Percentiles rank a stretch among this genome's conserved stretches.
Evolutionary conservation across 2,329 filamentous ascomycete genomes (phyloP).

Genomic region (Colletotrichum lindemuthianum): DNA sequence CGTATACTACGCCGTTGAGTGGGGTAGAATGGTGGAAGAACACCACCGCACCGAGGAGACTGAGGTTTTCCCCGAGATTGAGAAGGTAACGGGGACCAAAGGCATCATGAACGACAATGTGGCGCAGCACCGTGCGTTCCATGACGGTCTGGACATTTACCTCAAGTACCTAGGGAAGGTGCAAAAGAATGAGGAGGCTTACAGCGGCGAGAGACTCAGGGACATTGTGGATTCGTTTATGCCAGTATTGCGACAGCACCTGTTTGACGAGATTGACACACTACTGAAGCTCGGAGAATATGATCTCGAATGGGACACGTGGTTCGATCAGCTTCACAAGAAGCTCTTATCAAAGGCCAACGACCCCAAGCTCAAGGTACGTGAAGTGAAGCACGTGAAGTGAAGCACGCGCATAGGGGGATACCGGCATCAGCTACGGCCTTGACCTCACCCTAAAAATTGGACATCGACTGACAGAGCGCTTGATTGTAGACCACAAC

Average conservation of each 20-base stretch:
- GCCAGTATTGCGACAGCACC: constrained; percentile 46
- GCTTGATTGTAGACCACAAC: constrained; percentile 12
- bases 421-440: not conserved
- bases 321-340: constrained; percentile 39
- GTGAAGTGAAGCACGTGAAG: too few relatives aligned
- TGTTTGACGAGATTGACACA: constrained; percentile 51
- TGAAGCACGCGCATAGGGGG: too few relatives aligned
- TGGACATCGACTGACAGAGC: not conserved
- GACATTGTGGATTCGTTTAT: constrained; percentile 49
- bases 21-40: constrained; percentile 39
- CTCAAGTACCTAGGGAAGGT: constrained; percentile 45
- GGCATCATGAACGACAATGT: constrained; percentile 46
- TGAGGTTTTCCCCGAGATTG: constrained; percentile 45
- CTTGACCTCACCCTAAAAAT: too few relatives aligned
- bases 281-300: constrained; percentile 47
- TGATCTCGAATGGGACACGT: constrained; percentile 47
- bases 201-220: constrained; percentile 44
- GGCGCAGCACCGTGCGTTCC: constrained; percentile 47
- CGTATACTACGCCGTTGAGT: constrained; percentile 41
- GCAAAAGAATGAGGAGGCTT: constrained; percentile 41
- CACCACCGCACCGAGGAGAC: constrained; percentile 49
- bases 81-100: constrained; percentile 40
- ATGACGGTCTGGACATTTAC: constrained; percentile 45
- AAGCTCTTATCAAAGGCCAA: constrained; percentile 36
- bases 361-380: constrained; percentile 38